A percentile compares a stretch with the other conserved stretches of the same genome.
Evolutionary conservation across 1,139 yeast genomes (phyloP).

Genomic region (Yamadazyma atlantica): DNA sequence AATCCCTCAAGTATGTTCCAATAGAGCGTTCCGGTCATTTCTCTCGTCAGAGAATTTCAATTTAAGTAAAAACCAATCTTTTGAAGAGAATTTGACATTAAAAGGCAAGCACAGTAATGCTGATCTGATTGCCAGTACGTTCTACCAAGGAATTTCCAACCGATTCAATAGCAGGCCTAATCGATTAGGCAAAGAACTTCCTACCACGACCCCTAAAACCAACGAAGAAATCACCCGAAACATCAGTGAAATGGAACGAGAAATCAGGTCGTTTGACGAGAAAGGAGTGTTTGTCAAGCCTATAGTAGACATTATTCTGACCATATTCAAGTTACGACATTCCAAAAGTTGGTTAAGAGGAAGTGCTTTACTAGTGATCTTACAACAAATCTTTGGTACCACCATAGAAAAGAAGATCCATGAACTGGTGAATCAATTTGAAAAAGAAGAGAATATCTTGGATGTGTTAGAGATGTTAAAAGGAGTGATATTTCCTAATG

Average conservation of each 20-base stretch:
- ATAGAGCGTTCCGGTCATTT: conserved; percentile 70
- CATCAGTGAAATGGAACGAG: conserved; percentile 42
- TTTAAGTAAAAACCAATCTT: conserved; percentile 34
- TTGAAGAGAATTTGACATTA: conserved; percentile 21
- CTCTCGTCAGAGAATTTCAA: conserved; percentile 70
- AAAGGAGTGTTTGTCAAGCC: conserved; percentile 64
- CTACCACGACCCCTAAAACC: neutral
- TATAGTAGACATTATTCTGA: conserved; percentile 71
- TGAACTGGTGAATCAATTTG: conserved; percentile 32
- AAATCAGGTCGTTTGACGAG: conserved; percentile 41
- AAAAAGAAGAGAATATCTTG: conserved; percentile 50
- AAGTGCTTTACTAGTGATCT: conserved; percentile 72
- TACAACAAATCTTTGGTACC: conserved; percentile 86
- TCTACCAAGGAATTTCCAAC: conserved; percentile 45
- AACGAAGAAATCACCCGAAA: conserved; percentile 27
- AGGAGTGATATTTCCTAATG: conserved; percentile 64
- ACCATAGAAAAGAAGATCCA: conserved; percentile 75
- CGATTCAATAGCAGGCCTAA: conserved; percentile 27
- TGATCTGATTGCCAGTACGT: conserved; percentile 42
- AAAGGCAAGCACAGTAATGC: conserved; percentile 11
- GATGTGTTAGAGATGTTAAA: conserved; percentile 45
- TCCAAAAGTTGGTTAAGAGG: conserved; percentile 82
- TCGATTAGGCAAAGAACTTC: no score
- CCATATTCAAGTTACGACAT: conserved; percentile 66
- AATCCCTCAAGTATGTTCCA: conserved; percentile 71